phyloP scores from a whole-genome alignment of 306 rosid genomes.

The Quercus parvula region DNA sequence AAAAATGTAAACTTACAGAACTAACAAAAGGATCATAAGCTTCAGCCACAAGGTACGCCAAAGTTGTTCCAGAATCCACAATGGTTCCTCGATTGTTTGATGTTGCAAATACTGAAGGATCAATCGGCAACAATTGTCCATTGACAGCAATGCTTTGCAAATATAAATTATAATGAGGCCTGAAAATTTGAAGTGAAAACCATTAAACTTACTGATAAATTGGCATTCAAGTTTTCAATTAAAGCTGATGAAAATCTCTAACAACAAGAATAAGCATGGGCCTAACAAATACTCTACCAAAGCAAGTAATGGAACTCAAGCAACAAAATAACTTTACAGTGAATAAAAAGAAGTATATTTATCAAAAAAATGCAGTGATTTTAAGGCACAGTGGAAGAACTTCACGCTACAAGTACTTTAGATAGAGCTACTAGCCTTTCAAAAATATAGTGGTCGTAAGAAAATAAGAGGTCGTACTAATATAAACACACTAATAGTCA shows the following conservation, averaged over 20 bases:
- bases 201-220: slow-evolving; percentile 25
- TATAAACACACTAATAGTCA: neutral
- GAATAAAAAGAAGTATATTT: neutral
- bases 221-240: neutral
- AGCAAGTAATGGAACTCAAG: neutral
- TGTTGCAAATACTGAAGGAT: slow-evolving; percentile 67
- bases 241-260: neutral
- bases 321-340: neutral
- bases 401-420: neutral
- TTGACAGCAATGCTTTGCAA: slow-evolving; percentile 80
- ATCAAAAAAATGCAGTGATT: neutral
- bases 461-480: neutral
- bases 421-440: neutral
- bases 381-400: neutral
- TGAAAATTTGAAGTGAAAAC: slow-evolving; percentile 35
- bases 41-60: slow-evolving; percentile 83
- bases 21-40: slow-evolving; percentile 79
- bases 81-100: slow-evolving; percentile 75
- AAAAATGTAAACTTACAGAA: slow-evolving; percentile 56
- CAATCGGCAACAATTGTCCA: slow-evolving; percentile 71
- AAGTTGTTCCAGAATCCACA: slow-evolving; percentile 87
- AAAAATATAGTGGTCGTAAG: neutral
- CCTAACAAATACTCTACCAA: neutral
- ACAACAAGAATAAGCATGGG: neutral
- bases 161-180: slow-evolving; percentile 93